Conservation (phyloP, 2,329 filamentous ascomycete species). For the Talaromyces sp. region DNA sequence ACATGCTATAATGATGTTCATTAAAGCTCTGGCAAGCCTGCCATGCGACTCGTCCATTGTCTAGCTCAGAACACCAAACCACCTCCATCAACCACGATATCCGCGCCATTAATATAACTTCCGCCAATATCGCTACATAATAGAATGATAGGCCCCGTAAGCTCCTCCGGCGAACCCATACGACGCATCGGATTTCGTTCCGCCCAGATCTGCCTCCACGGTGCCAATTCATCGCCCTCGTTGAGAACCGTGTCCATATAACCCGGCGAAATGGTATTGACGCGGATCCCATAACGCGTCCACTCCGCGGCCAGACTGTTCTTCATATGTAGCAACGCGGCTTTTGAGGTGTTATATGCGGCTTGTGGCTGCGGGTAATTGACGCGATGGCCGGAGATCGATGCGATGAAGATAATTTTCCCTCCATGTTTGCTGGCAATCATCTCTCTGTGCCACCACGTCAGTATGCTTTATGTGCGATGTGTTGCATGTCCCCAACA, state of each 20-base stretch:
- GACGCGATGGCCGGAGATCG: conserved; percentile 64
- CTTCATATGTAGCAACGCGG: conserved; percentile 61
- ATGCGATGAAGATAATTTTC: conserved; percentile 63
- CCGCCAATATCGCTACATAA: conserved; percentile 57
- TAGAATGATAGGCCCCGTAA: conserved; percentile 61
- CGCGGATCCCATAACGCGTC: conserved; percentile 66
- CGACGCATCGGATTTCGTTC: conserved; percentile 60
- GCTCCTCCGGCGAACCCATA: conserved; percentile 62
- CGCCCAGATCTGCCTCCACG: conserved; percentile 55
- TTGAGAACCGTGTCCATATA: conserved; percentile 78
- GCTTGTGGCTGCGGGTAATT: conserved; percentile 71
- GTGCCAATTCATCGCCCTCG: conserved; percentile 57
- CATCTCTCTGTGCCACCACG: conserved; percentile 46
- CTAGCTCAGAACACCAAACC: conserved; percentile 16
- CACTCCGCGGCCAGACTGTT: conserved; percentile 69
- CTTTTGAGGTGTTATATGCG: conserved; percentile 70
- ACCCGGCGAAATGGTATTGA: conserved; percentile 68
- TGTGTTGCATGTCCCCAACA: neutral
- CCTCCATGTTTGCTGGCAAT: conserved; percentile 52
- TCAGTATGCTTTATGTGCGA: neutral
- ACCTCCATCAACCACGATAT: conserved; percentile 60
- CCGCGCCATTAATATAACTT: conserved; percentile 65
- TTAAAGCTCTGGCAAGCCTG: neutral
- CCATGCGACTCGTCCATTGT: neutral
- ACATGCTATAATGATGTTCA: neutral